Evolutionary conservation across 1,284 basidiomycete genomes (phyloP), one percentile per base, ranked within the genome.

Genomic region (Trichosporon sp.): DNA sequence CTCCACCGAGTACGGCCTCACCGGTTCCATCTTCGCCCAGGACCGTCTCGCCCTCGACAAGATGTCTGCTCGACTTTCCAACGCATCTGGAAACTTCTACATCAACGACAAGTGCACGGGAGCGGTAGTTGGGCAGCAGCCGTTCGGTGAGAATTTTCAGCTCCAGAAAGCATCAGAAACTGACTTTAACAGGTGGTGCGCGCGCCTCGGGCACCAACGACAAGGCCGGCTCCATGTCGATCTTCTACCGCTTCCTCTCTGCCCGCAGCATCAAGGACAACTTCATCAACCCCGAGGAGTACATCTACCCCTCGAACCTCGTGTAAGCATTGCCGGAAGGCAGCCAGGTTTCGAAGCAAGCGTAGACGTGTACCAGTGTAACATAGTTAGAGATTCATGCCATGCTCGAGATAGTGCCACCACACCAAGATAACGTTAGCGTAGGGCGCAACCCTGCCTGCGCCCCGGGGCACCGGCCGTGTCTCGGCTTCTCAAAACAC

Each of bases 261-360:
- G 90, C 92, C 62, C 87, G 96, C 77, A 93, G 91, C 74, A 95
- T 99, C 87, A 99, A 98, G 87, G 96, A 99, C 86, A 93, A 91
- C 81, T 96, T 96, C 78, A 87, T 95, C 58, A 87, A 87, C 13
- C 84, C 94, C 74, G 88, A 91, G 74, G 89, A 90, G 65, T 91
- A 90, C 83, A 77, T 83, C 27, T 98, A 98, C 84, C 93, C 93
- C 51, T 93, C 91, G 63, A 97, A 98, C 85, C 78, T 92, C 73
- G 84, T 88, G 60, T 93, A 85, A 65, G 27, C 38, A 42, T 42
- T 18, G 38, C 38, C 38, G n/a, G 38, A 15, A 42, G 9, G 32
- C 32, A 32, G 32, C 4, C 32, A 9, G 5, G 32, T 9, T n/a
- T 42, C 38, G 38, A 42, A 42, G 38, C 18, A 42, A 15, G 38